Percentiles rank a stretch among this genome's conserved stretches.
Conservation (phyloP, 306 rosid species). For the Fagus crenata region DNA sequence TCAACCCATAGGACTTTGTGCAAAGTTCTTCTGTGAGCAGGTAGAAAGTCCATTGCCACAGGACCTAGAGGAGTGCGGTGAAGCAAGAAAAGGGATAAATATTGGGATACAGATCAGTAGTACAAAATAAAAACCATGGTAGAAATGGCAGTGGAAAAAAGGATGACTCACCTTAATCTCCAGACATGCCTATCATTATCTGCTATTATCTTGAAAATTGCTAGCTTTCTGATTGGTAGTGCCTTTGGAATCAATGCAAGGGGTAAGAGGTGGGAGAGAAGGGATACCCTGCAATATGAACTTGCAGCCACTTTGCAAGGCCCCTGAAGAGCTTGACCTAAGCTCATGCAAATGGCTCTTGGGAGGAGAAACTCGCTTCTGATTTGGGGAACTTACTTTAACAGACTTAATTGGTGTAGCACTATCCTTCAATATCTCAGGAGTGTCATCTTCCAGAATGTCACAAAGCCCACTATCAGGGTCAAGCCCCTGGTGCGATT, state of each 20-base stretch:
- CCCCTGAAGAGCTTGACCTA: slow-evolving; percentile 54
- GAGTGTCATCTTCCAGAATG: slow-evolving; percentile 57
- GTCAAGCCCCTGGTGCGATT: slow-evolving; percentile 23
- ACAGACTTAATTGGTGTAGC: slow-evolving; percentile 39
- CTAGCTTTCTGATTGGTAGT: slow-evolving; percentile 25
- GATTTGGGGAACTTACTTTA: slow-evolving; percentile 63
- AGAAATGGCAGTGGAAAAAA: neutral
- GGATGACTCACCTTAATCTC: slow-evolving; percentile 17
- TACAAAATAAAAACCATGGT: neutral
- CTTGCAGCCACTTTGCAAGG: slow-evolving; percentile 52
- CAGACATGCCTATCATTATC: slow-evolving; percentile 23
- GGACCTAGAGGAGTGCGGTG: slow-evolving; percentile 10
- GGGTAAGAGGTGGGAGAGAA: slow-evolving; percentile 61
- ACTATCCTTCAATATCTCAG: slow-evolving; percentile 49
- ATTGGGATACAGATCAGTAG: neutral
- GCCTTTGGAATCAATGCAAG: slow-evolving; percentile 43
- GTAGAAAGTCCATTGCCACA: too few relatives aligned
- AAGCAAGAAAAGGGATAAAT: neutral
- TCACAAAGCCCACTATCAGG: slow-evolving; percentile 36
- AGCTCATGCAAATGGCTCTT: slow-evolving; percentile 31
- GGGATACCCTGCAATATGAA: slow-evolving; percentile 52
- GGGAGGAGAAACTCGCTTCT: slow-evolving; percentile 74
- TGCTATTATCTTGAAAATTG: slow-evolving; percentile 18
- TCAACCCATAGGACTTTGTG: too few relatives aligned
- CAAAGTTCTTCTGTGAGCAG: too few relatives aligned